Percentiles rank a stretch among this genome's conserved stretches.
phyloP scores from a whole-genome alignment of 2,329 filamentous ascomycete genomes.

The Aspergillus ustus region DNA sequence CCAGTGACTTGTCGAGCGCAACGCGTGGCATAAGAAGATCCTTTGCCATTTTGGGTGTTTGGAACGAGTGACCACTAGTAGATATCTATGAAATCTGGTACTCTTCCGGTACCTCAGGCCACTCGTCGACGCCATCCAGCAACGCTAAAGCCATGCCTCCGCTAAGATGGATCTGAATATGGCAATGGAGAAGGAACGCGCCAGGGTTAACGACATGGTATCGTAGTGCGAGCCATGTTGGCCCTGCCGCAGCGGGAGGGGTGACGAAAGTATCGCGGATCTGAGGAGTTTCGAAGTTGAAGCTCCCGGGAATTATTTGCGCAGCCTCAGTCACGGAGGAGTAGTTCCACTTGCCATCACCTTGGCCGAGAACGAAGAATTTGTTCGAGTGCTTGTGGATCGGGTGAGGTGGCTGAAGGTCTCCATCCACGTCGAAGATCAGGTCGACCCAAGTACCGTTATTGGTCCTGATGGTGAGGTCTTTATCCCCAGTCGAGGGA shows the following conservation, averaged over 20 bases:
- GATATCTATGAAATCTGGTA: constrained; percentile 20
- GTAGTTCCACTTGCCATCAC: constrained; percentile 58
- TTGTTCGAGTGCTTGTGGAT: constrained; percentile 70
- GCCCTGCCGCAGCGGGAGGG: constrained; percentile 33
- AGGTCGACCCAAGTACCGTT: constrained; percentile 61
- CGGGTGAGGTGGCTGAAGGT: constrained; percentile 60
- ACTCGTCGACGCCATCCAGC: constrained; percentile 45
- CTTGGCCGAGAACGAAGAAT: constrained; percentile 61
- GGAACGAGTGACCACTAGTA: too few species aligned
- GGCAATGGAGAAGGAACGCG: constrained; percentile 61
- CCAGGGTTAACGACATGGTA: constrained; percentile 60
- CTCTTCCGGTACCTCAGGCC: constrained; percentile 34
- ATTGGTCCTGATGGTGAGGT: constrained; percentile 55
- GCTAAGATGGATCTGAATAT: constrained; percentile 58
- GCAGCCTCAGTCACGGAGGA: constrained; percentile 58
- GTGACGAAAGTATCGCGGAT: constrained; percentile 57
- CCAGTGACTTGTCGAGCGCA: too few species aligned
- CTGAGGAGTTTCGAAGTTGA: constrained; percentile 63
- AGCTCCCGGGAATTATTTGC: constrained; percentile 51
- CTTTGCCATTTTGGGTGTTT: too few species aligned
- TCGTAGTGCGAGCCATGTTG: constrained; percentile 56
- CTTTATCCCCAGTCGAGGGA: constrained; percentile 42
- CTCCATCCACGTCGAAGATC: constrained; percentile 52
- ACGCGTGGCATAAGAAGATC: too few species aligned
- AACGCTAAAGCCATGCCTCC: constrained; percentile 62